Conservation (phyloP, 2,329 filamentous ascomycete species). For the Periglandula ipomoeae region DNA sequence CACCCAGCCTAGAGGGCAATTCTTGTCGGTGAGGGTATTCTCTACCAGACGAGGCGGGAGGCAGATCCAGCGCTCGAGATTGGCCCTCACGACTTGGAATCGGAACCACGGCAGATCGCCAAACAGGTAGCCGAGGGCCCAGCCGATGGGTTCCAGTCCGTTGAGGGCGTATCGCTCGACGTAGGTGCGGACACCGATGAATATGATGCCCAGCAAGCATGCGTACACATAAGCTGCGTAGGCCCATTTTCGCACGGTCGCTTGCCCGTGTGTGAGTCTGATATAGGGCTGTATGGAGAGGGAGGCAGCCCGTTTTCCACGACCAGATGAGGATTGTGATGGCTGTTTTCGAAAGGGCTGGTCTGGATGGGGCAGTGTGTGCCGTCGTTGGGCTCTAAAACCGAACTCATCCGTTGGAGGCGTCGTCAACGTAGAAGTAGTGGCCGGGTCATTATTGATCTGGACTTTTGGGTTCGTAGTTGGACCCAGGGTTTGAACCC, state of each 20-base stretch:
- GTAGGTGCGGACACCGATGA: conserved; percentile 63
- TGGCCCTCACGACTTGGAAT: conserved; percentile 57
- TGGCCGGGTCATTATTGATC: background rate
- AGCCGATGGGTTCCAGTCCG: conserved; percentile 76
- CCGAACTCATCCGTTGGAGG: background rate
- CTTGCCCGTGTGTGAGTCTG: conserved; percentile 71
- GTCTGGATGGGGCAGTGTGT: conserved; percentile 42
- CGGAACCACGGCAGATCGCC: conserved; percentile 68
- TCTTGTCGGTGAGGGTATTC: conserved; percentile 17
- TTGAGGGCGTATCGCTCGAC: conserved; percentile 58
- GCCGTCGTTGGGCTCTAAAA: conserved; percentile 29
- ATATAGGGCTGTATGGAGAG: conserved; percentile 64
- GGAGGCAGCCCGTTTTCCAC: conserved; percentile 56
- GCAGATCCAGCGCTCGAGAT: conserved; percentile 66
- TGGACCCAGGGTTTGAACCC: conserved; percentile 23
- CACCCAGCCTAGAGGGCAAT: conserved; percentile 48
- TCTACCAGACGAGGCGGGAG: conserved; percentile 44
- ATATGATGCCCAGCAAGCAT: conserved; percentile 54
- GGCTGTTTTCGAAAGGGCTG: conserved; percentile 28
- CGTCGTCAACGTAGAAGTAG: background rate
- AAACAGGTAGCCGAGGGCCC: conserved; percentile 84
- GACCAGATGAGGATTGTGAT: conserved; percentile 51
- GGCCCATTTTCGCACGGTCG: conserved; percentile 66
- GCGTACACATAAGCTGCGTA: conserved; percentile 75
- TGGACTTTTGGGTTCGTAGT: conserved; percentile 4